Base-by-base conservation (phyloP, 2,329 filamentous ascomycete genomes). In the Purpureocillium lavendulum region DNA sequence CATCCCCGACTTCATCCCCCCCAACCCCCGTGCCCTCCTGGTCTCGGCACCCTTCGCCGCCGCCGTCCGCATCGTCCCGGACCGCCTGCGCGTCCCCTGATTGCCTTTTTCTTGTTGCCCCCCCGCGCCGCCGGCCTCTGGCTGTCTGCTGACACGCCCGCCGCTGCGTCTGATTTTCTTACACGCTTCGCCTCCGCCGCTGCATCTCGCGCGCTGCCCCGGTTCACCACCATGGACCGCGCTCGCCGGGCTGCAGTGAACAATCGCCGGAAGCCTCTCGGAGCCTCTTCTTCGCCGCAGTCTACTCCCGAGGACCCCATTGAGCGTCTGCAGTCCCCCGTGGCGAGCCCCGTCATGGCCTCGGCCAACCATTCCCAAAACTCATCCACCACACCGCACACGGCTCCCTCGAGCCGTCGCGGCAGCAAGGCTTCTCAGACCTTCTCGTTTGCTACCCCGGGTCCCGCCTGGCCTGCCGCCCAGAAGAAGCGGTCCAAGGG, bases 401-500 rank as follows among this genome's bases (percentile, higher is more conserved):
- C 52, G 32, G 52, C 51, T 33, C 48, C 51, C 38, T 52, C 50
- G 38, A 52, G 45, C 44, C 53, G 59, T 36, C 59, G 59, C 39
- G 51, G 52, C 37, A 62, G 53, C 48, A 62, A 59, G 49, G 47
- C 54, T 36, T 51, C 61, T 36, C 56, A 61, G 32, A 56, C 59
- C n/a, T 55, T 61, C 38, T 58, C 59, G 42, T 61, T 64, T 39
- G 61, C 64, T 15, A 56, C 62, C 15, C 55, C 61, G 10, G 51
- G 48, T 17, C 49, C 50, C 31, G 51, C 43, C 40, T 55, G 58
- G 36, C 45, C 48, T 41, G 44, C 49, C 42, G 55, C 46, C 49
- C 44, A 57, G 32, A 69, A 65, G 41, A 70, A 64, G 45, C 63
- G 70, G 24, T 64, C 62, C 37, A 64, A 64, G 36, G 65, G 61